phyloP scores from a whole-genome alignment of 2,329 filamentous ascomycete genomes.

The Acrocalymma vagum region DNA sequence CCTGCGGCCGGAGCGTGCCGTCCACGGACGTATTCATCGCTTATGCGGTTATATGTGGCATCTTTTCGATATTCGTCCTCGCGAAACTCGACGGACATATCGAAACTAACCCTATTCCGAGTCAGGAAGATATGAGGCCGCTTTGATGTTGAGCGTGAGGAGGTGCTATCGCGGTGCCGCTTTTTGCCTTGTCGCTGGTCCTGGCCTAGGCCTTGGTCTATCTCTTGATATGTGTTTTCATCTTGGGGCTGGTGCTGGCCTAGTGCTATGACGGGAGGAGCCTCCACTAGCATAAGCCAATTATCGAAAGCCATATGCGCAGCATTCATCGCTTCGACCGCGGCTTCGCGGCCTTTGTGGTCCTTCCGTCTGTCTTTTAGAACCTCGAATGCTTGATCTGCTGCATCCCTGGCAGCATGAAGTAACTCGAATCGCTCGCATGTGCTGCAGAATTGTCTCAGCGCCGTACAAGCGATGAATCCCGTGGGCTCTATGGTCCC shows the following conservation, averaged over 20 bases:
- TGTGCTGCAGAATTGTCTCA: conserved; percentile 18
- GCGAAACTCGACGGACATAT: conserved; percentile 24
- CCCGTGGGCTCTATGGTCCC: conserved; percentile 19
- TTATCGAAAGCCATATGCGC: conserved; percentile 33
- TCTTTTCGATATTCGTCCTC: conserved; percentile 24
- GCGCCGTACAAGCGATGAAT: conserved; percentile 6
- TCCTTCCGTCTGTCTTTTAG: conserved; percentile 20
- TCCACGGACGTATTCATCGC: conserved; percentile 31
- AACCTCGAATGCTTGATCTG: conserved; percentile 19
- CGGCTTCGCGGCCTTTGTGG: conserved; percentile 17
- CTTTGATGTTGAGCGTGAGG: conserved; percentile 11
- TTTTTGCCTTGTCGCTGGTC: conserved; percentile 10
- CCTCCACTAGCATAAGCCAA: conserved; percentile 32
- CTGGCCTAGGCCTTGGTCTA: conserved; percentile 1
- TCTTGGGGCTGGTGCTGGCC: conserved; percentile 1
- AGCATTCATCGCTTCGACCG: conserved; percentile 18
- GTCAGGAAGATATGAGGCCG: not conserved
- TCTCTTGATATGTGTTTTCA: conserved; percentile 1
- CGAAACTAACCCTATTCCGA: conserved; percentile 30
- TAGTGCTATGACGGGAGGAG: not conserved
- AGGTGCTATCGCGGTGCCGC: conserved; percentile 12
- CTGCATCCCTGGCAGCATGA: conserved; percentile 17
- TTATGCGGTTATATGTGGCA: conserved; percentile 21
- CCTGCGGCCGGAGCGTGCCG: conserved; percentile 34
- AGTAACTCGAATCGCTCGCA: conserved; percentile 26